phyloP scores from a whole-genome alignment of 73 alveolate genomes.

The Symbiodinium natans region DNA sequence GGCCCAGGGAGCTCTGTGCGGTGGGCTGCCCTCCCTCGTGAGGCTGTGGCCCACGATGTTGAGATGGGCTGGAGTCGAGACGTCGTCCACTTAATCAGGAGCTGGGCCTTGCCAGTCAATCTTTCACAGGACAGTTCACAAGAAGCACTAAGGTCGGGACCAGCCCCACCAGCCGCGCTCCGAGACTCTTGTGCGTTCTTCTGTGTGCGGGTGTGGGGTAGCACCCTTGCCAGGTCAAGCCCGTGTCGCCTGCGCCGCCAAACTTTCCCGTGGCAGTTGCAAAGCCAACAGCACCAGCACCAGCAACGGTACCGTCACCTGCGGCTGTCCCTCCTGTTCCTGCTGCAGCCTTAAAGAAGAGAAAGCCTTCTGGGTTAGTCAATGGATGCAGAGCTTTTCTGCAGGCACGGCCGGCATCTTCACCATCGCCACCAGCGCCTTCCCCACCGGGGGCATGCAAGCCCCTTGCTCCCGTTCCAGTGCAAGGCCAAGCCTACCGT shows the following conservation, averaged over 20 bases:
- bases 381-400: not conserved
- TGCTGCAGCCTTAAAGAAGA: not conserved
- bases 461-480: not conserved
- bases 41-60: slow-evolving; percentile 69
- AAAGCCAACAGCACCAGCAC: not conserved
- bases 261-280: not conserved
- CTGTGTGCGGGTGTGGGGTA: not conserved
- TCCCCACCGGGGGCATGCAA: not conserved
- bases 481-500: not conserved
- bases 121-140: too few relatives aligned
- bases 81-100: not conserved
- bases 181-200: not conserved
- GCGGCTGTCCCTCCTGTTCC: not conserved
- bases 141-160: not conserved
- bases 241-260: not conserved
- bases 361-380: not conserved
- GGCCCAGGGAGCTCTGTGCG: too few relatives aligned
- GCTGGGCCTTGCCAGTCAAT: too few relatives aligned
- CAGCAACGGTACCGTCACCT: not conserved
- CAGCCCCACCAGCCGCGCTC: not conserved
- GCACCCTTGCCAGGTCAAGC: not conserved
- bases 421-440: slow-evolving; percentile 1
- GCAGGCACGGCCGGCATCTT: not conserved
- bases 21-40: too few relatives aligned
- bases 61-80: slow-evolving; percentile 76